A percentile compares a stretch with the other conserved stretches of the same genome.
phyloP scores from a whole-genome alignment of 2,329 filamentous ascomycete genomes.

The Botrytis byssoidea region DNA sequence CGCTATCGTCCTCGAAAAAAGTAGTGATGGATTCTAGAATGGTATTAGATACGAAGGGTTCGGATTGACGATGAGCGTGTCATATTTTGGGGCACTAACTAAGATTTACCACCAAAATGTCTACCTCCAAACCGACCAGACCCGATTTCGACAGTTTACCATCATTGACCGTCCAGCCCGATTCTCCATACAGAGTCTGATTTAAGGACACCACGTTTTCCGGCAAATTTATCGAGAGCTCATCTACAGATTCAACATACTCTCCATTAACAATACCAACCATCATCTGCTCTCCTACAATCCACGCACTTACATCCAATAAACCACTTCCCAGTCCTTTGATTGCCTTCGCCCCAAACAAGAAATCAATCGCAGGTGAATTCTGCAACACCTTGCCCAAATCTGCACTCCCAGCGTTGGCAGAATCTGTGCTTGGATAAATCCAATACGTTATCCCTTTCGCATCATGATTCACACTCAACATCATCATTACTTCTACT shows the following conservation, averaged over 20 bases:
- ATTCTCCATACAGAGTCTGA: constrained; percentile 30
- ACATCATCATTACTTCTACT: constrained; percentile 47
- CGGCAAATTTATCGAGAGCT: constrained; percentile 30
- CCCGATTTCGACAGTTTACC: constrained; percentile 29
- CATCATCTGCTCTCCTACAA: constrained; percentile 39
- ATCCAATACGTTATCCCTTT: constrained; percentile 49
- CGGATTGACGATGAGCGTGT: no score
- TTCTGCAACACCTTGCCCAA: constrained; percentile 44
- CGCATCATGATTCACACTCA: constrained; percentile 50
- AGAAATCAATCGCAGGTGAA: constrained; percentile 39
- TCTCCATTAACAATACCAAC: constrained; percentile 43
- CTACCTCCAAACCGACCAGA: constrained; percentile 31
- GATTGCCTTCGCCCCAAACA: constrained; percentile 38
- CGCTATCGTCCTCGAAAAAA: not conserved
- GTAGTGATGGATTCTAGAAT: not conserved
- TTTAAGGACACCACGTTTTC: constrained; percentile 15
- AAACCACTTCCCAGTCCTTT: constrained; percentile 25
- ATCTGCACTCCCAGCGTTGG: constrained; percentile 36
- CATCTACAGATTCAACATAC: constrained; percentile 28
- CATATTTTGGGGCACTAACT: not conserved
- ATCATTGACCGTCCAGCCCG: constrained; percentile 27
- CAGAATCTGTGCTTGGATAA: constrained; percentile 42
- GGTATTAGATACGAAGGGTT: not conserved
- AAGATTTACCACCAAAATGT: constrained; percentile 29
- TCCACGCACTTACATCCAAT: constrained; percentile 46